These are phyloP conservation scores for Nemania sp. DNA, from an alignment of 2,329 filamentous ascomycete genomes.

Conservation along the genomic window DNA sequence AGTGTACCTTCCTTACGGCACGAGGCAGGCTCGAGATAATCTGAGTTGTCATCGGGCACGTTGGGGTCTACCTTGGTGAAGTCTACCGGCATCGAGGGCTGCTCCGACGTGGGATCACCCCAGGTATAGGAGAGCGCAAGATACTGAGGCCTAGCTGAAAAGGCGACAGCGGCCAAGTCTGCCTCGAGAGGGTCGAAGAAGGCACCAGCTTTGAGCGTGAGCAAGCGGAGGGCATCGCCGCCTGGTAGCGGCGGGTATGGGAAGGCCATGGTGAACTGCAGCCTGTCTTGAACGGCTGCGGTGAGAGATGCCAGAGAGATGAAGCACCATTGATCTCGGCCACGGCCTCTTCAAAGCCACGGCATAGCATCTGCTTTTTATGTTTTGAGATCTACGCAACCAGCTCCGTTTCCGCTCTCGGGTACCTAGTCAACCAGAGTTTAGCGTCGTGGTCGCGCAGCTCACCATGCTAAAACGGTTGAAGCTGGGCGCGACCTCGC, in stretches of 20 bases:
- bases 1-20: background rate
- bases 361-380: too few species aligned
- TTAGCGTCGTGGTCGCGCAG: too few species aligned
- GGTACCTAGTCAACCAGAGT: too few species aligned
- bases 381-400: too few species aligned
- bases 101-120: background rate
- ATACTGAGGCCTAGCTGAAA: slow-evolving; percentile 6
- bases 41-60: background rate
- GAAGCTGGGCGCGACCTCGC: too few species aligned
- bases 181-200: slow-evolving; percentile 12
- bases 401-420: background rate
- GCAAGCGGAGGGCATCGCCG: slow-evolving; percentile 2
- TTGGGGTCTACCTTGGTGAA: background rate
- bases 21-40: background rate
- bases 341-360: too few species aligned
- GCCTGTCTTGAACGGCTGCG: background rate
- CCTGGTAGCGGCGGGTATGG: slow-evolving; percentile 2
- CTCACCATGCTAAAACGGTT: too few species aligned
- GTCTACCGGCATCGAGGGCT: background rate
- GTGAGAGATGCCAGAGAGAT: background rate
- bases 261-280: background rate
- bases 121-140: slow-evolving; percentile 9
- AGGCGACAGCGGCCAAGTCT: background rate
- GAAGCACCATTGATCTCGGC: too few species aligned
- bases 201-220: slow-evolving; percentile 5